These are phyloP conservation scores for Hibiscus mutabilis DNA, from an alignment of 345 rosid species.

Conservation along the genomic window DNA sequence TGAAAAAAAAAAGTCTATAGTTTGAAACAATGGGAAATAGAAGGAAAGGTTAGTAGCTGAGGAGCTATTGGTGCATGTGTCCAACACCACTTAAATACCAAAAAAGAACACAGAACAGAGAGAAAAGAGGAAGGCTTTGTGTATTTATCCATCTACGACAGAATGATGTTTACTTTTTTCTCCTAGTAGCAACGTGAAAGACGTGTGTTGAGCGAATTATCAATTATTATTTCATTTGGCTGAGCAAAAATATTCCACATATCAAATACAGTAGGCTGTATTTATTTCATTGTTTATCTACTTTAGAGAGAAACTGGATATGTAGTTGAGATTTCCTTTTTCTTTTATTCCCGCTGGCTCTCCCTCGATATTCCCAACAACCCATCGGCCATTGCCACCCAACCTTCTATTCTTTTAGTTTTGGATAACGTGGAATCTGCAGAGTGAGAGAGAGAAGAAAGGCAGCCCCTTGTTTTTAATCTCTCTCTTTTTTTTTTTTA, in stretches of 20 bases:
- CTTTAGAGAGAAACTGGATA: neutral
- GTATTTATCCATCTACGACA: neutral
- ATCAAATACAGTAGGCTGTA: too few relatives aligned
- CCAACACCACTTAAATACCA: neutral
- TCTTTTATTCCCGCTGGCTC: slow-evolving; percentile 12
- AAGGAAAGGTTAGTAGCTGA: neutral
- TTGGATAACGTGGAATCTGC: neutral
- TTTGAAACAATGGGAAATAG: neutral
- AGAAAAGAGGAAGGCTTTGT: neutral
- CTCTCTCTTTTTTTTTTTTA: neutral
- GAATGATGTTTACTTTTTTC: neutral
- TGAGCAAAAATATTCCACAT: neutral
- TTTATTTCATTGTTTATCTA: neutral
- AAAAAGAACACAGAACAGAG: neutral
- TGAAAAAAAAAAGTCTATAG: slow-evolving; percentile 10
- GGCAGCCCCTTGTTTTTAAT: neutral
- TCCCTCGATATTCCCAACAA: slow-evolving; percentile 5
- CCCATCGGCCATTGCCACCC: slow-evolving; percentile 19
- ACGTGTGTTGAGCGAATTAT: slow-evolving; percentile 16
- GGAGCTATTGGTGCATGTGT: slow-evolving; percentile 9
- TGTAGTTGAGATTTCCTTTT: slow-evolving; percentile 8
- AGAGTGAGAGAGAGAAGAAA: neutral
- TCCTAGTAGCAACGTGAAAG: slow-evolving; percentile 22
- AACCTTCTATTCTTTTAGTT: neutral
- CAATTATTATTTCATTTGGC: neutral